A percentile compares a stretch with the other conserved stretches of the same genome.
Evolutionary conservation across 2,329 filamentous ascomycete species (phyloP).

Genomic region (Aspergillus sp.): DNA sequence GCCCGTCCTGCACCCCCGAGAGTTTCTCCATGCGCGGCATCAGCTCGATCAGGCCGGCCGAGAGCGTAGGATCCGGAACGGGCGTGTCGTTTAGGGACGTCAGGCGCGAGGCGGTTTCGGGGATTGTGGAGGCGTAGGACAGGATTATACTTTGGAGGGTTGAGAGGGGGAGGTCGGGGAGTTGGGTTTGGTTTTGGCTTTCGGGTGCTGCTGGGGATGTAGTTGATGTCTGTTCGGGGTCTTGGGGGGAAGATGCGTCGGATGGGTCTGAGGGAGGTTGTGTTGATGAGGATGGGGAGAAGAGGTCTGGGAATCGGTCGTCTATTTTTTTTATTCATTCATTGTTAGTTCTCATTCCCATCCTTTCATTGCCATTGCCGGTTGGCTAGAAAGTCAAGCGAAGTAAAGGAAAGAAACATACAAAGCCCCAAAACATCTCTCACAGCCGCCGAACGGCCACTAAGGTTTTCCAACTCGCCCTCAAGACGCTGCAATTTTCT

Average conservation of each 20-base stretch:
- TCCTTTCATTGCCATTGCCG: no score
- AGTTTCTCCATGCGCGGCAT: constrained; percentile 43
- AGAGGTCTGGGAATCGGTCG: constrained; percentile 43
- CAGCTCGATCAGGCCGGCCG: constrained; percentile 43
- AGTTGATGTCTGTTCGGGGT: constrained; percentile 32
- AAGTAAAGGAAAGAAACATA: constrained; percentile 20
- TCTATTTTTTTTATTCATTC: constrained; percentile 27
- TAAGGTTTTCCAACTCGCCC: constrained; percentile 38
- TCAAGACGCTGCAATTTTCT: constrained; percentile 41
- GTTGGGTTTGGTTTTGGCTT: constrained; percentile 41
- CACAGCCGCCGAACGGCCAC: constrained; percentile 38
- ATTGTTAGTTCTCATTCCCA: neutral
- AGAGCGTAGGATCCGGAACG: constrained; percentile 43
- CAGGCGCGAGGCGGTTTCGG: constrained; percentile 48
- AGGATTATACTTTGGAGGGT: constrained; percentile 43
- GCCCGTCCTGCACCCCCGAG: constrained; percentile 36
- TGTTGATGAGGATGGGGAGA: constrained; percentile 38
- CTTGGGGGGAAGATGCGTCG: constrained; percentile 18
- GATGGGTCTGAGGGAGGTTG: constrained; percentile 19
- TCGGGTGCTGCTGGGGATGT: constrained; percentile 35
- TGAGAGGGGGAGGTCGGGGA: constrained; percentile 9
- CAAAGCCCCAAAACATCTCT: constrained; percentile 44
- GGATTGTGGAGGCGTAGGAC: constrained; percentile 47
- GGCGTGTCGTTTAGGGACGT: constrained; percentile 50
- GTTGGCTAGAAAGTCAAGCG: no score